Evolutionary conservation across 345 rosid species (phyloP).

Genomic region (Salix viminalis): DNA sequence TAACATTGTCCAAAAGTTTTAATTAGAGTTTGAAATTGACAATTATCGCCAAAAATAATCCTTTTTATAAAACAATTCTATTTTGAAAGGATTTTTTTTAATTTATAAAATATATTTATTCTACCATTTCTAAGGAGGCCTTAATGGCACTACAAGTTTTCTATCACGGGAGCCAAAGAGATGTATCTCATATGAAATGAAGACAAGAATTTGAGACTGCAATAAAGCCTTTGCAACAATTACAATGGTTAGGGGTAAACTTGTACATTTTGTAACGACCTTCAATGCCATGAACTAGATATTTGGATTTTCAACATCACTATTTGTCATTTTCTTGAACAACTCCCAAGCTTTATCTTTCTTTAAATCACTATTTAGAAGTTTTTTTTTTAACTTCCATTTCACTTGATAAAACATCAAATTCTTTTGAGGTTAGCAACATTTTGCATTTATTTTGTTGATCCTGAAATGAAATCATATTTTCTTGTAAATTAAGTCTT

Average conservation of each 20-base stretch:
- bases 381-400: neutral
- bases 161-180: neutral
- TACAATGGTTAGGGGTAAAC: no score
- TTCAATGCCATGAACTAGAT: no score
- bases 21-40: neutral
- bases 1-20: no score
- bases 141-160: neutral
- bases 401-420: neutral
- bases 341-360: neutral
- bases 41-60: neutral
- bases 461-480: neutral
- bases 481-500: neutral
- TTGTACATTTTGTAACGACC: no score
- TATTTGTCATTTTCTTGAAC: constrained; percentile 2
- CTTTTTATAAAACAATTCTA: neutral
- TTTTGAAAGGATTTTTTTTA: neutral
- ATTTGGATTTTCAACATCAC: neutral
- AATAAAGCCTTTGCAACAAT: no score
- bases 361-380: neutral
- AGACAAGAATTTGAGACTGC: neutral
- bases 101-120: neutral
- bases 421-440: constrained; percentile 5
- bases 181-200: no score
- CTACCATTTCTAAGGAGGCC: neutral
- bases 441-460: neutral